A percentile compares a stretch with the other conserved stretches of the same genome.
phyloP scores from a whole-genome alignment of 1,284 basidiomycete species.

The Rhodofomes roseus region DNA sequence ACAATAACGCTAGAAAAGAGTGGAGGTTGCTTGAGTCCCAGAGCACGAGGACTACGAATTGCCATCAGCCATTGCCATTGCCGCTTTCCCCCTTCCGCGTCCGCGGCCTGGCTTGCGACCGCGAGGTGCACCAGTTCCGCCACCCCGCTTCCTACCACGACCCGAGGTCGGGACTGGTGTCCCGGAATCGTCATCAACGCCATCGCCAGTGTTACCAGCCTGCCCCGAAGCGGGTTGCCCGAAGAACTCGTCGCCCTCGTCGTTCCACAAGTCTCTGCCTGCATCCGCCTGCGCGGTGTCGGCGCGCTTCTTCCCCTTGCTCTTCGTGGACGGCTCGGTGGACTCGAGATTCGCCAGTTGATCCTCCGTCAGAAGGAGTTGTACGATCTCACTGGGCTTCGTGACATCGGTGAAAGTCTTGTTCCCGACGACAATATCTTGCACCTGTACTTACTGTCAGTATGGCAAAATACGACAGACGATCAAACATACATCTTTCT shows the following conservation, averaged over 20 bases:
- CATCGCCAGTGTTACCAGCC: conserved; percentile 18
- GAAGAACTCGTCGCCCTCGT: conserved; percentile 83
- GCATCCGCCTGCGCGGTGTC: conserved; percentile 32
- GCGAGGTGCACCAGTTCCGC: conserved; percentile 32
- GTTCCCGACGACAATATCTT: conserved; percentile 99
- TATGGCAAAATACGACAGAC: not conserved
- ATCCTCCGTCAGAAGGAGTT: conserved; percentile 93
- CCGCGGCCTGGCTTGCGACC: conserved; percentile 36
- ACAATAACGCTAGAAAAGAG: not conserved
- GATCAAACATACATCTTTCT: conserved; percentile 78
- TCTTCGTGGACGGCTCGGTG: conserved; percentile 36
- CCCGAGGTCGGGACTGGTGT: conserved; percentile 24
- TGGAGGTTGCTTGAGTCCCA: not conserved
- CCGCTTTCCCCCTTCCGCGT: conserved; percentile 18
- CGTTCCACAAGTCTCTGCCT: conserved; percentile 73
- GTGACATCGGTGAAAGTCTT: conserved; percentile 91
- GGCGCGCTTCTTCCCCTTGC: conserved; percentile 34
- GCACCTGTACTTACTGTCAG: conserved; percentile 56
- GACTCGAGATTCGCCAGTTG: conserved; percentile 67
- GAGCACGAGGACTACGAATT: conserved; percentile 14
- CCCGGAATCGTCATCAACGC: conserved; percentile 33
- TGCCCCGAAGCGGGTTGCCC: conserved; percentile 37
- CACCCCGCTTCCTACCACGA: conserved; percentile 40
- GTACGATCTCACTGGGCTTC: conserved; percentile 97
- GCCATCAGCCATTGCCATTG: conserved; percentile 11